Evolutionary conservation across 176 grass and related monocot genomes (phyloP).

Genomic region (Rhynchospora breviuscula): DNA sequence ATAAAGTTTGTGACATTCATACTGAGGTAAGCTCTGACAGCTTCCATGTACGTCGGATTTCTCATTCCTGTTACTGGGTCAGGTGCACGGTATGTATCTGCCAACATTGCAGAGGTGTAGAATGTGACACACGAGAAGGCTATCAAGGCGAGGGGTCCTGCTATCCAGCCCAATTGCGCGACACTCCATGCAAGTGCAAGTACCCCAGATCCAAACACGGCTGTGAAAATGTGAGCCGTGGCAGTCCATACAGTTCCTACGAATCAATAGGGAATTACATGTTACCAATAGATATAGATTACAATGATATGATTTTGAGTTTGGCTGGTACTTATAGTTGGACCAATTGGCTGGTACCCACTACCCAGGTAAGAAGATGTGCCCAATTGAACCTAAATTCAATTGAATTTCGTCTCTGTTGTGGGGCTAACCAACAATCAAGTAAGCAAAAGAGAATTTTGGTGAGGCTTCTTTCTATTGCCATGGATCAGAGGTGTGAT

Average conservation of each 20-base stretch:
- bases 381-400: neutral
- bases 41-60: constrained; percentile 3
- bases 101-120: constrained; percentile 18
- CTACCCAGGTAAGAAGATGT: neutral
- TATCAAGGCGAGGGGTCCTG: neutral
- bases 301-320: neutral
- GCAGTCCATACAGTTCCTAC: constrained; percentile 21
- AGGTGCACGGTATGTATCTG: constrained; percentile 18
- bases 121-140: constrained; percentile 10
- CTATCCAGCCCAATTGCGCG: constrained; percentile 26
- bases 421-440: neutral
- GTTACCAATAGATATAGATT: neutral
- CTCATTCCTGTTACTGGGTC: constrained; percentile 8
- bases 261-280: neutral
- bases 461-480: neutral
- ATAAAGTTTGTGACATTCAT: too few relatives aligned
- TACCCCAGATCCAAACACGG: constrained; percentile 27
- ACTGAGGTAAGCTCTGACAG: constrained; percentile 18
- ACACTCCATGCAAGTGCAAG: constrained; percentile 26
- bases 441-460: neutral
- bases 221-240: constrained; percentile 21
- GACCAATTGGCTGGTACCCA: neutral
- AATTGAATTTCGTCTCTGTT: neutral
- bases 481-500: neutral
- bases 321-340: neutral